Evolutionary conservation across 495 filamentous ascomycete species (phyloP).

Genomic region (Tuber melanosporum): DNA sequence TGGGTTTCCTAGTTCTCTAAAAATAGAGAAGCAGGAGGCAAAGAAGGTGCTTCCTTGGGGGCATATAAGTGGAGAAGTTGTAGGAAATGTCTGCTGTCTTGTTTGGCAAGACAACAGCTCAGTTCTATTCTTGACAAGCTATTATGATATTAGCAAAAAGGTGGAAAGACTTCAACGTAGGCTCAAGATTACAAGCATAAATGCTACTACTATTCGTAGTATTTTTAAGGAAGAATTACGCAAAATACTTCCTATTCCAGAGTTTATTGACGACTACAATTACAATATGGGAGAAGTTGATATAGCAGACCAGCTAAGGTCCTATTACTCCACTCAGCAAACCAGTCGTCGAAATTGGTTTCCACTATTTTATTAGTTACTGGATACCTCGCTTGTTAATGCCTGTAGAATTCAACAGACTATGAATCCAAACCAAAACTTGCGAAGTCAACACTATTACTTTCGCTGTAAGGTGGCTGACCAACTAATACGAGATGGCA

Average conservation of each 20-base stretch:
- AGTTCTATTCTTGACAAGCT: no score
- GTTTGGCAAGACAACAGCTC: no score
- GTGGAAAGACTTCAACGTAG: no score
- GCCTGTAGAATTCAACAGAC: slow-evolving; percentile 6
- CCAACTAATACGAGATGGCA: neutral
- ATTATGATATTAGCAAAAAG: neutral
- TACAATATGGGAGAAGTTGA: slow-evolving; percentile 37
- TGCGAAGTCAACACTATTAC: neutral
- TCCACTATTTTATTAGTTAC: slow-evolving; percentile 34
- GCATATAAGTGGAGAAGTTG: no score
- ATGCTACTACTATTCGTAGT: no score
- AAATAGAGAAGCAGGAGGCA: neutral
- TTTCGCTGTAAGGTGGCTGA: neutral
- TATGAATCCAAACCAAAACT: no score
- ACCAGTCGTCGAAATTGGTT: slow-evolving; percentile 23
- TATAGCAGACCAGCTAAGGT: slow-evolving; percentile 34
- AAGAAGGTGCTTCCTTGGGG: neutral
- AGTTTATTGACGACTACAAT: slow-evolving; percentile 35
- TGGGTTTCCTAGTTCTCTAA: no score
- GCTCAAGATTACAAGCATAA: no score
- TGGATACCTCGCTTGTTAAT: slow-evolving; percentile 33
- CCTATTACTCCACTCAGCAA: slow-evolving; percentile 30
- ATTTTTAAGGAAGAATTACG: no score
- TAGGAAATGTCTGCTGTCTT: no score
- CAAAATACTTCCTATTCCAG: slow-evolving; percentile 1